These are phyloP conservation scores for Lactifluus pinguis DNA, from an alignment of 768 basidiomycete genomes.

Conservation along the genomic window DNA sequence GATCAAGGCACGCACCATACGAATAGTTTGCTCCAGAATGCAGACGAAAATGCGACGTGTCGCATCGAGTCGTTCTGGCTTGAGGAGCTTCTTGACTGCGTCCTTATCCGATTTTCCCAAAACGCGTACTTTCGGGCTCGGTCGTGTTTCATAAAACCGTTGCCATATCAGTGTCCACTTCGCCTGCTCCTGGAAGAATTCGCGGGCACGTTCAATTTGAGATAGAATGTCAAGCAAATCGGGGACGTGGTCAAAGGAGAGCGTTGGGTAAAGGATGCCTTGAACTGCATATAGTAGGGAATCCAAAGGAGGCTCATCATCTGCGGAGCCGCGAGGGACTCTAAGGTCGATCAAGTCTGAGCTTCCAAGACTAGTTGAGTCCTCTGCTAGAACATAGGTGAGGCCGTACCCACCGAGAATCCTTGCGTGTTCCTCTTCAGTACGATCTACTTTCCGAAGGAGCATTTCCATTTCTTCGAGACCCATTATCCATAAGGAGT, in stretches of 20 bases:
- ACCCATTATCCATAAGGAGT: slow-evolving; percentile 3
- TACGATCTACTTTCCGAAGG: slow-evolving; percentile 6
- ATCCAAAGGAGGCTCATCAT: not conserved
- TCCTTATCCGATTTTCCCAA: slow-evolving; percentile 11
- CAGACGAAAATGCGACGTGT: slow-evolving; percentile 4
- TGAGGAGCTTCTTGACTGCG: slow-evolving; percentile 8
- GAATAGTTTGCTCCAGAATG: slow-evolving; percentile 10
- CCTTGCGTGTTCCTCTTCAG: slow-evolving; percentile 6
- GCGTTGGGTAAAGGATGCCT: slow-evolving; percentile 7
- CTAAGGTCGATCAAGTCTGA: slow-evolving; percentile 10
- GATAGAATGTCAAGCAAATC: slow-evolving; percentile 15
- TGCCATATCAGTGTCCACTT: slow-evolving; percentile 15
- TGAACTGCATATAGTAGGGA: slow-evolving; percentile 4
- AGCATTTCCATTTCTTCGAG: slow-evolving; percentile 1
- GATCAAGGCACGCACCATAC: not conserved
- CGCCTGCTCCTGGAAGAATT: slow-evolving; percentile 10
- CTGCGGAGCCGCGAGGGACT: not conserved
- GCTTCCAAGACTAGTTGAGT: slow-evolving; percentile 2
- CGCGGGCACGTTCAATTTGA: slow-evolving; percentile 15
- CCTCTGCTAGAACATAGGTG: not conserved
- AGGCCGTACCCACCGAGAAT: slow-evolving; percentile 6
- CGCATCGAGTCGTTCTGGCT: slow-evolving; percentile 7
- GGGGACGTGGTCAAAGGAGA: slow-evolving; percentile 10
- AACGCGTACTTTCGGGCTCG: slow-evolving; percentile 7
- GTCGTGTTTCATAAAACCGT: slow-evolving; percentile 9